These are phyloP conservation scores for Kazachstania sp. DNA, from an alignment of 1,139 yeast genomes.

Conservation along the genomic window DNA sequence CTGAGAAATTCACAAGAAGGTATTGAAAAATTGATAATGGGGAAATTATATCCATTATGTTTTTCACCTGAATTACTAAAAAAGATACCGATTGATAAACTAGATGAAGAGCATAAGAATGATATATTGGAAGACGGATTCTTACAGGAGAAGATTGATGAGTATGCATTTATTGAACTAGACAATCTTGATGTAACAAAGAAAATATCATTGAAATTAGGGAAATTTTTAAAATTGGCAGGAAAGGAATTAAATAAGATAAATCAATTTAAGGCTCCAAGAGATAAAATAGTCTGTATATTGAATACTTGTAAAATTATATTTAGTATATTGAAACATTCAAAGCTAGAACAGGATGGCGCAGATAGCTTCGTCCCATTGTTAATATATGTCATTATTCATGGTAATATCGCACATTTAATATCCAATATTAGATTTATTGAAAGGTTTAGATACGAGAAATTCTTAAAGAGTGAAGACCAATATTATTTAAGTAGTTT, in stretches of 20 bases:
- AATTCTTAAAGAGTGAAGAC: slow-evolving; percentile 76
- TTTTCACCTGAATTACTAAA: slow-evolving; percentile 68
- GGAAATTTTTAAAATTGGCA: slow-evolving; percentile 62
- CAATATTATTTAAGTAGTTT: slow-evolving; percentile 82
- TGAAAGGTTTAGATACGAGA: slow-evolving; percentile 70
- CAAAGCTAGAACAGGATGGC: slow-evolving; percentile 56
- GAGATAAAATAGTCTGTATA: slow-evolving; percentile 88
- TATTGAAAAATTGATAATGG: slow-evolving; percentile 85
- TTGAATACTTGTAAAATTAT: slow-evolving; percentile 88
- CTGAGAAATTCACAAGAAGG: slow-evolving; percentile 80
- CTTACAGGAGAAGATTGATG: slow-evolving; percentile 49
- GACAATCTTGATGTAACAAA: slow-evolving; percentile 65
- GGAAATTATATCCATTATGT: slow-evolving; percentile 66
- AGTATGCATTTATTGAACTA: slow-evolving; percentile 69
- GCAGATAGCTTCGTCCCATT: slow-evolving; percentile 93
- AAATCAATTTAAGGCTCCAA: slow-evolving; percentile 79
- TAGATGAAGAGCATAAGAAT: slow-evolving; percentile 44
- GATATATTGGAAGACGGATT: slow-evolving; percentile 58
- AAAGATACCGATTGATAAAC: slow-evolving; percentile 25
- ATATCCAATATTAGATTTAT: slow-evolving; percentile 77
- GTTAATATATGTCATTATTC: slow-evolving; percentile 67
- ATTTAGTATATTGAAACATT: slow-evolving; percentile 72
- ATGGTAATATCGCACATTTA: slow-evolving; percentile 54
- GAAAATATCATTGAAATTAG: slow-evolving; percentile 37
- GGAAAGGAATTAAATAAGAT: slow-evolving; percentile 65